Percentiles rank a stretch among this genome's conserved stretches.
These are phyloP conservation scores for Boletellus ananiceps DNA, from an alignment of 768 basidiomycete species.

Conservation along the genomic window DNA sequence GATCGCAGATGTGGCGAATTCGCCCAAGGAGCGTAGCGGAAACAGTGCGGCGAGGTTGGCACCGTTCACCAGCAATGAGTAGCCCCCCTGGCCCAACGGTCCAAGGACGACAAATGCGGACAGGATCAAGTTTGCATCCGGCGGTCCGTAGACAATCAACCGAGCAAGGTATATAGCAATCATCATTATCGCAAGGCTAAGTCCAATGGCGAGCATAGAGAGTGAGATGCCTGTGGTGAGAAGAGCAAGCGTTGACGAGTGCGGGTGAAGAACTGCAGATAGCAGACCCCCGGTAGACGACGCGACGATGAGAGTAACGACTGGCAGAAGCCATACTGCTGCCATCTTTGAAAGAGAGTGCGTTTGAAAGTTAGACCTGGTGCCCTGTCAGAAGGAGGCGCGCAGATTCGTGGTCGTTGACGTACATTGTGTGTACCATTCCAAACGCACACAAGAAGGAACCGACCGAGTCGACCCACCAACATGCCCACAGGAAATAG, in stretches of 20 bases:
- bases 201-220: constrained; percentile 42
- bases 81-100: constrained; percentile 51
- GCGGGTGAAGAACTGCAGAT: constrained; percentile 34
- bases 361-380: constrained; percentile 41
- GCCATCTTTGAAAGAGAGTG: constrained; percentile 40
- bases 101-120: constrained; percentile 49
- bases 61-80: constrained; percentile 40
- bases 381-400: constrained; percentile 1
- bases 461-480: constrained; percentile 45
- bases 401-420: neutral
- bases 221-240: constrained; percentile 42
- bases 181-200: constrained; percentile 46
- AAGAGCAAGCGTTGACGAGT: constrained; percentile 36
- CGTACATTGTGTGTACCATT: constrained; percentile 46
- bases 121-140: constrained; percentile 36
- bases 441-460: constrained; percentile 45
- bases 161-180: constrained; percentile 45
- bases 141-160: constrained; percentile 38
- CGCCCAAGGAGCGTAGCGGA: constrained; percentile 27
- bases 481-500: constrained; percentile 43
- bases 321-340: constrained; percentile 47
- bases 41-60: constrained; percentile 34
- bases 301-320: constrained; percentile 50
- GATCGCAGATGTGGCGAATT: constrained; percentile 30
- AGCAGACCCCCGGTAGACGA: constrained; percentile 48